Evolutionary conservation across 352 stramenopile species (phyloP).

Genomic region (Phytophthora kernoviae): DNA sequence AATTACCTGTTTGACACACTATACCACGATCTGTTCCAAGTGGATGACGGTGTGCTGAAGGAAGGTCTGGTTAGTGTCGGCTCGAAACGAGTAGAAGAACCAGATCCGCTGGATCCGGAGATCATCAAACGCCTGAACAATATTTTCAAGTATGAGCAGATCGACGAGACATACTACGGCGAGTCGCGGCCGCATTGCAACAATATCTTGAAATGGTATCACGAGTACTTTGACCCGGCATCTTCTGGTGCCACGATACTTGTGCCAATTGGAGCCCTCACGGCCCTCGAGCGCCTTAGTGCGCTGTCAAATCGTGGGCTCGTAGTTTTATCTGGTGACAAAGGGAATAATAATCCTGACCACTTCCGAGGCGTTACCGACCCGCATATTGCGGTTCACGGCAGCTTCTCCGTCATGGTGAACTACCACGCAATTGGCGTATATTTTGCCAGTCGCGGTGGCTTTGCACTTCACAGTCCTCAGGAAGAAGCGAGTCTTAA

Average conservation of each 20-base stretch:
- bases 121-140: constrained; percentile 95
- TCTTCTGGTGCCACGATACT: constrained; percentile 82
- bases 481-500: constrained; percentile 94
- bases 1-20: constrained; percentile 97
- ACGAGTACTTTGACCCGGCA: constrained; percentile 75
- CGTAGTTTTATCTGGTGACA: constrained; percentile 93
- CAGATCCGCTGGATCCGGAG: constrained; percentile 90
- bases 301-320: constrained; percentile 55
- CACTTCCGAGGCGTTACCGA: constrained; percentile 92
- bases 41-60: constrained; percentile 86
- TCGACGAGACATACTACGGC: constrained; percentile 86
- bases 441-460: constrained; percentile 89
- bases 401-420: constrained; percentile 95
- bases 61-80: constrained; percentile 91
- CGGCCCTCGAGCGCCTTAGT: constrained; percentile 78
- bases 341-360: constrained; percentile 93
- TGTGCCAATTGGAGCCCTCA: constrained; percentile 90
- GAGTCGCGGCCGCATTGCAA: constrained; percentile 74
- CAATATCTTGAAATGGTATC: constrained; percentile 93
- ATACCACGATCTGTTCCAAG: constrained; percentile 90
- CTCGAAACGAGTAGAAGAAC: constrained; percentile 64
- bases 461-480: constrained; percentile 93
- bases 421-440: constrained; percentile 95
- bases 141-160: constrained; percentile 85
- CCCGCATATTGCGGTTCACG: constrained; percentile 95